Base-by-base conservation (phyloP, 768 basidiomycete species). In the Amanita inopinata region DNA sequence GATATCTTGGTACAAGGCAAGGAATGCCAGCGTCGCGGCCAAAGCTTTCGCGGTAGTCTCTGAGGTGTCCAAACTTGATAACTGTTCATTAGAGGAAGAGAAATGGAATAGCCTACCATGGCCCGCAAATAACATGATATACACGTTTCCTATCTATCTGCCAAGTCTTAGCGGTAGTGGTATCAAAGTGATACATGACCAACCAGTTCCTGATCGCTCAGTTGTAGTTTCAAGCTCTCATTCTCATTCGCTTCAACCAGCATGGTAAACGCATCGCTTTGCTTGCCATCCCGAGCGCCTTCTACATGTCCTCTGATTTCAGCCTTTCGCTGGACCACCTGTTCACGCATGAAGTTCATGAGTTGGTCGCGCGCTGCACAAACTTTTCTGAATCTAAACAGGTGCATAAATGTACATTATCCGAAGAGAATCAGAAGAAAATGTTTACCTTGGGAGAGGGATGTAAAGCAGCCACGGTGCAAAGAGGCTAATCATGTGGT, bases 121-220 rank as follows among this genome's bases (percentile, higher is more conserved):
- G 6, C 79, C 78, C 31, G 78, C 76, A 32, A 79, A 70, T 17
- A 80, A 56, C 53, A 75, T 60, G 11, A 67, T 49, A 47, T 65
- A 77, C 1, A 74, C 53, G 37, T 76, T 78, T 3, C 73, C 75
- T 34, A 73, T 72, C 73, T 74, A 43, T 27, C 39, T 11, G 22
- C 9, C 31, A n/a, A 20, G 20, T 8, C 10, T 11, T 17, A 33
- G 12, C 32, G 3, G 27, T 31, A 20, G n/a, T 34, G 14, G 18
- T 33, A 35, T 38, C 28, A 28, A 33, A 18, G 12, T 27, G 17
- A 10, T 17, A 14, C n/a, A 23, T 32, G 32, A 18, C 11, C 5
- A 14, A 45, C 43, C 5, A 45, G 36, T 22, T 71, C 69, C 4
- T 59, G 40, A 40, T 71, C 64, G 38, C 61, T 58, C 19, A 73